Conservation (phyloP, 345 rosid species). For the Nasturtium officinale region DNA sequence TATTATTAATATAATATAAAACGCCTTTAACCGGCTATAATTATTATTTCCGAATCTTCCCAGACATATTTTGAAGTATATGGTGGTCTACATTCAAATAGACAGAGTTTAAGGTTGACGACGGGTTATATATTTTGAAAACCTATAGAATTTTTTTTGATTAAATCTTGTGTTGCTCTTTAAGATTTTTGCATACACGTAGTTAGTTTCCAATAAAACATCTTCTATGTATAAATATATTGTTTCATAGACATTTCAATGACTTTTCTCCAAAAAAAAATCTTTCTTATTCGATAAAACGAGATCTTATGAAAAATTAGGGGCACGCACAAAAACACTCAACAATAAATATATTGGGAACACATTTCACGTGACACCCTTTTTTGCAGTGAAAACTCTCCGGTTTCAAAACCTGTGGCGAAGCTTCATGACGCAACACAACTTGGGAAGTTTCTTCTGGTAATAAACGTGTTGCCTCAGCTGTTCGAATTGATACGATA, state of each 20-base stretch:
- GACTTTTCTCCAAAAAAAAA: not conserved
- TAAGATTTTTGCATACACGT: too few species aligned
- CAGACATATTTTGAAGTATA: too few species aligned
- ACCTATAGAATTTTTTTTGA: too few species aligned
- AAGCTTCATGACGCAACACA: not conserved
- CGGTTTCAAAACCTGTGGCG: not conserved
- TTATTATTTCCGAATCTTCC: too few species aligned
- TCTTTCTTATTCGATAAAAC: not conserved
- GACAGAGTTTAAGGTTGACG: too few species aligned
- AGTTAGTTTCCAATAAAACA: not conserved
- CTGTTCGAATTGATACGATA: not conserved
- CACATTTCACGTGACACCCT: not conserved
- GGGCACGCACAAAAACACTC: not conserved
- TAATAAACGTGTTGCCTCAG: conserved; percentile 13
- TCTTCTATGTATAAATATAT: too few species aligned
- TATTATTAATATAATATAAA: too few species aligned
- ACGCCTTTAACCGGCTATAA: too few species aligned
- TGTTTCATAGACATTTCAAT: not conserved
- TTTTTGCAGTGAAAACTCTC: not conserved
- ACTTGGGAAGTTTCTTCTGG: not conserved
- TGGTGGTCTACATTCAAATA: too few species aligned
- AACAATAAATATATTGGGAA: not conserved
- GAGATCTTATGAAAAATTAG: not conserved
- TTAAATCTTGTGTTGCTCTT: too few species aligned
- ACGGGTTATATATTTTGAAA: too few species aligned